These are phyloP conservation scores for Solanum acaule DNA, from an alignment of 257 asterid genomes.

Conservation along the genomic window DNA sequence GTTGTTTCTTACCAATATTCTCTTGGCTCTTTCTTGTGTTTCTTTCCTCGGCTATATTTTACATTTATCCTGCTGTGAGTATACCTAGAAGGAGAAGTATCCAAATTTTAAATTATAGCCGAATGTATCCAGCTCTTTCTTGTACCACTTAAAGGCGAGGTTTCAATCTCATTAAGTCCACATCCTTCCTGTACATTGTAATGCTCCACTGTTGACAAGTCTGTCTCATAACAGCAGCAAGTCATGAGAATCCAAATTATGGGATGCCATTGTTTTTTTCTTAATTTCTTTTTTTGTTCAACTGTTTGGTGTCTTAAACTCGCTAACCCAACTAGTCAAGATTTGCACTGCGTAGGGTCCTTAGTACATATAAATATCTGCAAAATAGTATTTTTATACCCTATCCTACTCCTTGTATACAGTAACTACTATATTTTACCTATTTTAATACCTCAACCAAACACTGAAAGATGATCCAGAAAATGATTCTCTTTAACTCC, in stretches of 20 bases:
- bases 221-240: background rate
- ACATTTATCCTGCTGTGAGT: background rate
- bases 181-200: background rate
- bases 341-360: background rate
- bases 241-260: background rate
- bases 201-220: background rate
- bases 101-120: background rate
- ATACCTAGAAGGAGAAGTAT: background rate
- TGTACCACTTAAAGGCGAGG: no score
- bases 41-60: background rate
- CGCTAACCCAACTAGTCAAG: background rate
- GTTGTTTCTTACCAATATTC: background rate
- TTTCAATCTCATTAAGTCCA: background rate
- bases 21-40: slow-evolving; percentile 5
- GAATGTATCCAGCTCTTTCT: background rate
- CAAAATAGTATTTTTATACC: background rate
- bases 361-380: background rate
- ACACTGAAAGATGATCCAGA: background rate
- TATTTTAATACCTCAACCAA: background rate
- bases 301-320: background rate
- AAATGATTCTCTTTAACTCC: background rate
- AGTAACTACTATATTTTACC: background rate
- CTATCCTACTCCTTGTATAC: background rate
- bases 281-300: background rate
- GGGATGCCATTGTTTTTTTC: background rate